Base-by-base conservation (phyloP, 2,329 filamentous ascomycete genomes). In the Dendryphion nanum region DNA sequence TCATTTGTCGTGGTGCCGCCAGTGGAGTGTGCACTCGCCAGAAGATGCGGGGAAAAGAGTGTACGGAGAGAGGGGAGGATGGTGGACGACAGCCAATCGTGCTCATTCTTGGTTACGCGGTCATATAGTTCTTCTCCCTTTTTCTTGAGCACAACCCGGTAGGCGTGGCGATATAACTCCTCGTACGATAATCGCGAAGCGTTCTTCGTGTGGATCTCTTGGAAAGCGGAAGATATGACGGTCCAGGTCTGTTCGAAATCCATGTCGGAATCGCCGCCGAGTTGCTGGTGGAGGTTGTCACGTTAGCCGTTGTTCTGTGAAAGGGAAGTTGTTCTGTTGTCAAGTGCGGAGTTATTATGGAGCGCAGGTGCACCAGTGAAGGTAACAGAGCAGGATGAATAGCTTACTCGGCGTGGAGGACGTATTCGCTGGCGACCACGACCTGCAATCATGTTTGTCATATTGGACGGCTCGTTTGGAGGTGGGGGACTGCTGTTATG, bases 141-240 rank as follows among this genome's bases (percentile, higher is more conserved):
- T 69, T 91, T 94, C 67, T 85, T 86, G 23, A 96, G 71, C 1
- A 97, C 91, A 15, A 97, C 87, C 64, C 93, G 91, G 69, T 98
- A 98, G 4, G 89, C 87, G 38, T 86, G 86, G 41, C 93, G 85
- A 69, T 98, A 98, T 1, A 98, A 79, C 57, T 95, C 86, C 66
- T 98, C 93, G 70, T 96, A 98, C 1, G 90, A 95, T 2, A 98
- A 79, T 13, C 78, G 77, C 7, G 89, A 94, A 43, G 89, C 89
- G 63, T 95, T 93, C 64, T 94, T 90, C 41, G 82, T 86, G 69
- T 97, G 90, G 35, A 98, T 97, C 59, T 95, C 87, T 40, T 74
- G 76, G 36, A 98, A 79, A 4, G 91, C 89, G 33, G 82, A 77
- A 31, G 82, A 76, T 6, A 98, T 79, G 30, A 82, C 80, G 12